Percentiles rank a stretch among this genome's conserved stretches.
Conservation (phyloP, 768 basidiomycete genomes). For the Suillus clintonianus region DNA sequence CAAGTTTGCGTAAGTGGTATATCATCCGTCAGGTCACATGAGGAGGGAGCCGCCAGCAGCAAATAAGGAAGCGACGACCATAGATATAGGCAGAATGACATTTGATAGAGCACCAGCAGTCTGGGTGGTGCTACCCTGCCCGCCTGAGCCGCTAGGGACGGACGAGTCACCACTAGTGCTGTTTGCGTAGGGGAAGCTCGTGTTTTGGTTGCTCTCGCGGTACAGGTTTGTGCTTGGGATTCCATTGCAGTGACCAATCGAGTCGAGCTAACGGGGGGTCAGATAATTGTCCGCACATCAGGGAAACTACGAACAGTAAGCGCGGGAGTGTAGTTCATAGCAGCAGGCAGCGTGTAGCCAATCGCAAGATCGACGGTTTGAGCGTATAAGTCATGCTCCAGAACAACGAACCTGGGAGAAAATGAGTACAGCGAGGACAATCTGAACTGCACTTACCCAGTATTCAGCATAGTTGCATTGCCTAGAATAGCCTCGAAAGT, state of each 20-base stretch:
- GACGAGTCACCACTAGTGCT: constrained; percentile 22
- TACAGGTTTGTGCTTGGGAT: constrained; percentile 72
- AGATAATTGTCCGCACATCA: not conserved
- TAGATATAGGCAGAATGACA: constrained; percentile 14
- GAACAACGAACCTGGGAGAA: constrained; percentile 71
- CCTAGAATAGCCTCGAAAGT: constrained; percentile 76
- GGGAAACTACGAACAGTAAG: constrained; percentile 52
- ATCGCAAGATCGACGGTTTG: constrained; percentile 89
- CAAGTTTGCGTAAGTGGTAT: constrained; percentile 13
- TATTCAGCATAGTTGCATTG: constrained; percentile 60
- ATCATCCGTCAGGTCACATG: constrained; percentile 15
- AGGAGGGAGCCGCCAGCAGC: constrained; percentile 13
- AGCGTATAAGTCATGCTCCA: constrained; percentile 84
- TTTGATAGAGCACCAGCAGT: constrained; percentile 14
- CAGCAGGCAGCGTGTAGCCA: constrained; percentile 82
- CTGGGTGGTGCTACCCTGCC: constrained; percentile 2
- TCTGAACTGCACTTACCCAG: constrained; percentile 46
- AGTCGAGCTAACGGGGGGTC: constrained; percentile 48
- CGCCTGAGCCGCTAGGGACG: constrained; percentile 12
- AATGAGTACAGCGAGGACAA: not conserved
- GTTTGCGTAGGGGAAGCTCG: constrained; percentile 58
- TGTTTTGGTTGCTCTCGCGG: constrained; percentile 78
- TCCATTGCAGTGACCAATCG: constrained; percentile 78
- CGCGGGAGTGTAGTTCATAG: constrained; percentile 61
- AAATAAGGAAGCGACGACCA: constrained; percentile 13